Base-by-base conservation (phyloP, 2,329 filamentous ascomycete species). In the Aspergillus fischeri region DNA sequence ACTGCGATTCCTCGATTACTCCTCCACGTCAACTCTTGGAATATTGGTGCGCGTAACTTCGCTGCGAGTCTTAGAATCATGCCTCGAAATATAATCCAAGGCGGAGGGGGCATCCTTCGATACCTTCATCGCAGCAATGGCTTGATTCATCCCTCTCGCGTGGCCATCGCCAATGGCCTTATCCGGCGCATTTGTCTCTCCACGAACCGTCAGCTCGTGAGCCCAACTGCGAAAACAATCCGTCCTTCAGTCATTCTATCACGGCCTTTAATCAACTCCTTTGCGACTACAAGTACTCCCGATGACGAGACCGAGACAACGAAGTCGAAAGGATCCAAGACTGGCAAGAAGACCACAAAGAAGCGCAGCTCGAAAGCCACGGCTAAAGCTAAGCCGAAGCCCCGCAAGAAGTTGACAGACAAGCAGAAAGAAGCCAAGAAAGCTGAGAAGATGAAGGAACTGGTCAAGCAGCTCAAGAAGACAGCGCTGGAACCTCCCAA, bases 401-500 rank as follows among this genome's bases (percentile, higher is more conserved):
- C 64, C 10, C n/a, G 44, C 57, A 73, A 70, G 64, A 62, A 55
- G 14, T 57, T 72, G 58, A 74, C 72, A 0, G 65, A 70, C 29
- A 63, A 66, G 52, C 65, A 73, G 49, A 62, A 66, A 42, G 67
- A 70, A 49, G 64, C 65, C 24, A 67, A 70, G 59, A 64, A 65
- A 53, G 66, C 65, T 47, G 60, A 68, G 60, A 58, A 73, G 51
- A 53, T 66, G 55, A 71, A 65, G 51, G 61, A 68, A 10, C 65
- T 65, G 24, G 57, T 73, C 17, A 71, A 68, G 53, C 57, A 69
- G 38, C 68, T 77, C 48, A 76, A 77, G 60, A 58, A 59, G 21
- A 65, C 64, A 41, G 69, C 69, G 6, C 61, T 75, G 35, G 47
- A 60, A n/a, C 61, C 65, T 14, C 77, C 78, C 6, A 77, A 76